Conservation (phyloP, 345 rosid genomes). For the Conringia planisiliqua region DNA sequence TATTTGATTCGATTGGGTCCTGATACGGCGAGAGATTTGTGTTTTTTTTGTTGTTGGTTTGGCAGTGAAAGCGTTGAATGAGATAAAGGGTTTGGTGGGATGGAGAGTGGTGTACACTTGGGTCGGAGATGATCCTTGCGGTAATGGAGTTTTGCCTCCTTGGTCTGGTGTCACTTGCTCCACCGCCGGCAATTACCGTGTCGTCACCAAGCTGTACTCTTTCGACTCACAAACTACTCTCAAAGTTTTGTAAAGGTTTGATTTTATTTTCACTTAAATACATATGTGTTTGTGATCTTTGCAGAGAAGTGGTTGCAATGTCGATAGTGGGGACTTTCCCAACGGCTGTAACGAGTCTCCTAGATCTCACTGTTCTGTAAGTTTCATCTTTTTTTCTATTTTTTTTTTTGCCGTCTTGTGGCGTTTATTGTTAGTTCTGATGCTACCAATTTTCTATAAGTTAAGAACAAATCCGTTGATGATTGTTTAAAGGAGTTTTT, state of each 20-base stretch:
- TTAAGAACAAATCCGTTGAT: too few species aligned
- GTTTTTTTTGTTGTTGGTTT: neutral
- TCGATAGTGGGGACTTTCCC: constrained; percentile 78
- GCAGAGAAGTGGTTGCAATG: constrained; percentile 65
- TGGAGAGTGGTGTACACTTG: constrained; percentile 76
- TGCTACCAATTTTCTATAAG: too few species aligned
- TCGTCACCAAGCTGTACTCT: constrained; percentile 73
- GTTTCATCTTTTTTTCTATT: neutral
- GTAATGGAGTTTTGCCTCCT: constrained; percentile 60
- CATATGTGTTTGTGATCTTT: neutral
- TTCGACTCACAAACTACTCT: neutral
- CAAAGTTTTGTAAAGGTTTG: neutral
- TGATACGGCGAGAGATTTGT: too few species aligned
- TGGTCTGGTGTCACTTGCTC: constrained; percentile 97
- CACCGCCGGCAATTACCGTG: constrained; percentile 64
- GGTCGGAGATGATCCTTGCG: constrained; percentile 85
- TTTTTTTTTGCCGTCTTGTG: neutral
- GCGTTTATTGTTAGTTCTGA: neutral
- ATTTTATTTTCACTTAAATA: neutral
- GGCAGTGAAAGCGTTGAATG: constrained; percentile 72
- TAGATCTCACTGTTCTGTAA: constrained; percentile 74
- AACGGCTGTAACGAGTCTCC: constrained; percentile 62
- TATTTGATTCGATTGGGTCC: neutral
- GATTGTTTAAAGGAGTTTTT: too few species aligned
- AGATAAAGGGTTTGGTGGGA: constrained; percentile 60